Conservation (phyloP, 331 rosid genomes). For the Stylosanthes scabra region DNA sequence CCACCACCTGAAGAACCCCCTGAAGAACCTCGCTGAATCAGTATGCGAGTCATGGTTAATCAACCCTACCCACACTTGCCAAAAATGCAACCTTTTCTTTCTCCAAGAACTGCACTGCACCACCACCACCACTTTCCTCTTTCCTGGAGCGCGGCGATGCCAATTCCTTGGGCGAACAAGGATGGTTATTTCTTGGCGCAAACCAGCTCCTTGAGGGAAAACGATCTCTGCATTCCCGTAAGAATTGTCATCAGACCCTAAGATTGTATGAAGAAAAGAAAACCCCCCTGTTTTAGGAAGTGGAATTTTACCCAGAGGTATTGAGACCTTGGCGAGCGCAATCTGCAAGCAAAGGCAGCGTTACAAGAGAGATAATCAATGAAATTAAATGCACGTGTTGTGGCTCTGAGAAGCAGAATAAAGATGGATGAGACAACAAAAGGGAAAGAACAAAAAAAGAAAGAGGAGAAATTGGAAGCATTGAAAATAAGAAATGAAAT, state of each 20-base stretch:
- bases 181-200: neutral
- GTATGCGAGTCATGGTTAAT: neutral
- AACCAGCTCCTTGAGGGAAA: neutral
- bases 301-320: conserved; percentile 44
- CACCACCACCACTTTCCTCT: neutral
- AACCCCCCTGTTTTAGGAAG: conserved; percentile 4
- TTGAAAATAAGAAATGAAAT: neutral
- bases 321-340: conserved; percentile 27
- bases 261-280: neutral
- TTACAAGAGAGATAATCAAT: conserved; percentile 1
- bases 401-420: neutral
- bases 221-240: conserved; percentile 12
- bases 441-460: neutral
- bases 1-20: neutral
- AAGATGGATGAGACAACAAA: neutral
- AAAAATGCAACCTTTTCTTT: neutral
- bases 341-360: conserved; percentile 40
- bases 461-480: conserved; percentile 3
- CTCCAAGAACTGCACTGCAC: neutral
- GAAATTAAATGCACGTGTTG: conserved; percentile 5
- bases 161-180: neutral
- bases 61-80: neutral
- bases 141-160: neutral
- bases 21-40: neutral
- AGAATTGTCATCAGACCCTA: conserved; percentile 2